Percentiles rank a stretch among this genome's conserved stretches.
These are phyloP conservation scores for Magnusiomyces tetraspermus DNA, from an alignment of 1,139 yeast genomes.

Conservation along the genomic window DNA sequence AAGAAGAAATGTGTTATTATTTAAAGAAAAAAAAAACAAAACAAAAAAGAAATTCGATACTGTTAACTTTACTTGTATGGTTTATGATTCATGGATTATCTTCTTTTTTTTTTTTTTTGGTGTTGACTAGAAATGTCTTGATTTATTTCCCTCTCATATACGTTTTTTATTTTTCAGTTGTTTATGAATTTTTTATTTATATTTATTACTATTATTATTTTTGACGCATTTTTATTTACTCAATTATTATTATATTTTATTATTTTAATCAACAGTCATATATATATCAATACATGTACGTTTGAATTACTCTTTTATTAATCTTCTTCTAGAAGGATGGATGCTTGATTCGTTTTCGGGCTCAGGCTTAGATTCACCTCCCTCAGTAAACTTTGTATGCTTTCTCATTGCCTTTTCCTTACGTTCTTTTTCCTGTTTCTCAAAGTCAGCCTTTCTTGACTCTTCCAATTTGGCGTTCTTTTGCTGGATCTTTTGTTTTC, in stretches of 20 bases:
- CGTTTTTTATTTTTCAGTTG: too few species aligned
- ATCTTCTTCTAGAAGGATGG: conserved; percentile 45
- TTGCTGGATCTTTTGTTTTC: conserved; percentile 61
- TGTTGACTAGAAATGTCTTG: background rate
- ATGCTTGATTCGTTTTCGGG: conserved; percentile 32
- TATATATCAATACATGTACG: too few species aligned
- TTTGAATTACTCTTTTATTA: background rate
- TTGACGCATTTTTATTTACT: too few species aligned
- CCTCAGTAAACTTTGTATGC: conserved; percentile 3
- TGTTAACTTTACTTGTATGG: too few species aligned
- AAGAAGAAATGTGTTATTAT: conserved; percentile 9
- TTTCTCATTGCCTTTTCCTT: conserved; percentile 13
- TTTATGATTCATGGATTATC: too few species aligned
- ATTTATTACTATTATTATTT: too few species aligned
- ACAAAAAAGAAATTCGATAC: background rate
- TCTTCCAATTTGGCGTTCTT: conserved; percentile 67
- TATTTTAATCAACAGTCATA: too few species aligned
- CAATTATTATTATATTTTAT: too few species aligned
- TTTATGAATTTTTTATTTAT: too few species aligned
- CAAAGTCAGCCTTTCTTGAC: conserved; percentile 24
- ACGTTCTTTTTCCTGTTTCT: conserved; percentile 40
- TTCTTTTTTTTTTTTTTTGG: too few species aligned
- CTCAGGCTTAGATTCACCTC: background rate
- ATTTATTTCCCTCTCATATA: too few species aligned
- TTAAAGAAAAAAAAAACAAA: background rate